Percentiles rank a stretch among this genome's conserved stretches.
Evolutionary conservation across 441 rosid genomes (phyloP).

Genomic region (Jatropha multifida): DNA sequence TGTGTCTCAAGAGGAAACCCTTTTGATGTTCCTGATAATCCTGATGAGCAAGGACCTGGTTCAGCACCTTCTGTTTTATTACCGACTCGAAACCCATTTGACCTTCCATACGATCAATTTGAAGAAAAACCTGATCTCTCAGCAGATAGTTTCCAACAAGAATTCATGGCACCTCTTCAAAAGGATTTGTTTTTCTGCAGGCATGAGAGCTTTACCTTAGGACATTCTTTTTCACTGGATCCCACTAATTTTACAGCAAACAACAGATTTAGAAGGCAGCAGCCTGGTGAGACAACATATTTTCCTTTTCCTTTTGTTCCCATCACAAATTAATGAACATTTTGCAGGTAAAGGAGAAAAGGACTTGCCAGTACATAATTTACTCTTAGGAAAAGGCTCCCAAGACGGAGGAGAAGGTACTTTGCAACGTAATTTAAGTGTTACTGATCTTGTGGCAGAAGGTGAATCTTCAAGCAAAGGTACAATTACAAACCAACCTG

Average conservation of each 20-base stretch:
- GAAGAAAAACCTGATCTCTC: conserved; percentile 84
- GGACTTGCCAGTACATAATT: conserved; percentile 30
- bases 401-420: conserved; percentile 7
- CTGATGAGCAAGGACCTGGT: conserved; percentile 47
- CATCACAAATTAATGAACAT: conserved; percentile 1
- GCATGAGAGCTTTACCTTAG: conserved; percentile 77
- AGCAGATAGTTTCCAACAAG: conserved; percentile 66
- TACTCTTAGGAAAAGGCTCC: background rate
- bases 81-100: conserved; percentile 74
- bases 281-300: conserved; percentile 29
- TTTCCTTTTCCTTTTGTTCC: background rate
- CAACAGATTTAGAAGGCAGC: conserved; percentile 23
- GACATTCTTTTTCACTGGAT: conserved; percentile 42
- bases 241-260: conserved; percentile 16
- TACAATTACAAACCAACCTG: conserved; percentile 9
- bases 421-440: conserved; percentile 19
- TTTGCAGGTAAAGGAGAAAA: conserved; percentile 42
- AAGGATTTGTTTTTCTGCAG: conserved; percentile 60
- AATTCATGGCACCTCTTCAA: conserved; percentile 47
- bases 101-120: conserved; percentile 75
- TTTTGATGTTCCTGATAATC: conserved; percentile 27
- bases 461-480: conserved; percentile 22
- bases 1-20: conserved; percentile 39
- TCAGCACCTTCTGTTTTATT: conserved; percentile 84
- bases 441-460: conserved; percentile 33